Evolutionary conservation across 1,139 yeast species (phyloP), one percentile per base, ranked within the genome.

Genomic region (Scheffersomyces segobiensis): DNA sequence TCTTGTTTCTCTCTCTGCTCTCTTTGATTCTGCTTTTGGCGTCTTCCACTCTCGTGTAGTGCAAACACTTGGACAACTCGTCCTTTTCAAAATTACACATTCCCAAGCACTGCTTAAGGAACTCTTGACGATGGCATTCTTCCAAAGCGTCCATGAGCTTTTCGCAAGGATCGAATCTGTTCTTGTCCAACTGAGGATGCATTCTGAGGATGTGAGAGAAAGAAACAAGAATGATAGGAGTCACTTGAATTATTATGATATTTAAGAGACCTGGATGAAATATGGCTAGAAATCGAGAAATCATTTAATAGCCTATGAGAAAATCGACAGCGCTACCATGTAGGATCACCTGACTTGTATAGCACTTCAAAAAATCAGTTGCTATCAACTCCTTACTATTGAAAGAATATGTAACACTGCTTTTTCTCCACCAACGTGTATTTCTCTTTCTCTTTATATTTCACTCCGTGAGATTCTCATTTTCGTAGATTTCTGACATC

Each of bases 121-220:
- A 89, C 59, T 88, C 90, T 61, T 83, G 84, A 60, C 86, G 81
- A 69, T 93, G 98, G 71, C 99, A 95, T 70, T 91, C 89, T 69
- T 93, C 97, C 17, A 95, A 82, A 0, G 97, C 97, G 63, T 88
- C 88, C 76, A 95, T 92, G 56, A 93, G 82, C 62, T 88, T 89
- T 55, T 85, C 87, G 72, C 99, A 95, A 47, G 89, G 76, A 57
- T 77, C 80, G 61, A 80, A 80, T 63, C 84, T 71, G 61, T 72
- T 74, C 61, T 73, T 77, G 66, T 80, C 84, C 63, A 80, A 71
- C 63, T 80, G 84, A 20, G 84, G 84, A 62, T 80, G 84, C 84
- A 80, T 80, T 24, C 46, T 63, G 20, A 3, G 8, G 12, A 49
- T 46, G 46, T 50, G 32, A 50, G 14, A 2, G 14, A 32, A 12